Evolutionary conservation across 352 stramenopile genomes (phyloP).

Genomic region (Globisporangium solare): DNA sequence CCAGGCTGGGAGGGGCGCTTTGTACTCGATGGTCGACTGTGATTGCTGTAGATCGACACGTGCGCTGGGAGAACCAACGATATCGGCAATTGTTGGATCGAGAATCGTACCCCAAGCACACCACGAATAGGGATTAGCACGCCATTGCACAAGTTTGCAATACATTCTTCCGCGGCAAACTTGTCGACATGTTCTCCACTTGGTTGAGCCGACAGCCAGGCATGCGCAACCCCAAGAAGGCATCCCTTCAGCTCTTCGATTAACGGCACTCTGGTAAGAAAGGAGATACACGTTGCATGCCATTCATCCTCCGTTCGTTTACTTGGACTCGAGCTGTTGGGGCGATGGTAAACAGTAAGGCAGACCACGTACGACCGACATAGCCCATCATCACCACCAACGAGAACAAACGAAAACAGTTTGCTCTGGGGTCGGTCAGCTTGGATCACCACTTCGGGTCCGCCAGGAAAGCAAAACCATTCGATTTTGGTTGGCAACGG

Average conservation of each 20-base stretch:
- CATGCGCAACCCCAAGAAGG: slow-evolving; percentile 45
- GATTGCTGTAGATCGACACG: slow-evolving; percentile 43
- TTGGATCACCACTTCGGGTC: slow-evolving; percentile 54
- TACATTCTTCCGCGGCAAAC: slow-evolving; percentile 24
- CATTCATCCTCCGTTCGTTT: slow-evolving; percentile 27
- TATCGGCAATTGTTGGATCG: slow-evolving; percentile 27
- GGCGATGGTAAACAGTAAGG: slow-evolving; percentile 62
- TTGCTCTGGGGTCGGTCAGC: slow-evolving; percentile 37
- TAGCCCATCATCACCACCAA: slow-evolving; percentile 68
- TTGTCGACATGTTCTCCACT: not conserved
- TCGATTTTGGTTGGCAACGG: slow-evolving; percentile 83
- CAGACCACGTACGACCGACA: slow-evolving; percentile 69
- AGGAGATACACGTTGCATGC: slow-evolving; percentile 65
- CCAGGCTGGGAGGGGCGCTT: slow-evolving; percentile 3
- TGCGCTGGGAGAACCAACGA: slow-evolving; percentile 46
- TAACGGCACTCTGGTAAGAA: slow-evolving; percentile 66
- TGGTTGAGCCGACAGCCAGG: slow-evolving; percentile 32
- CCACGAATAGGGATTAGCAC: slow-evolving; percentile 58
- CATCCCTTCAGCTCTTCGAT: slow-evolving; percentile 48
- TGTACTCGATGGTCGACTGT: slow-evolving; percentile 4
- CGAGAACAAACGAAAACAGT: slow-evolving; percentile 77
- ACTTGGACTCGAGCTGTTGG: slow-evolving; percentile 9
- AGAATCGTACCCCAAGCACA: slow-evolving; percentile 61
- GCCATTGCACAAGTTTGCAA: slow-evolving; percentile 50
- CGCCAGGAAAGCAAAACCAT: slow-evolving; percentile 84